Base-by-base conservation (phyloP, 2,329 filamentous ascomycete genomes). In the Ceratocystis eucalypticola region DNA sequence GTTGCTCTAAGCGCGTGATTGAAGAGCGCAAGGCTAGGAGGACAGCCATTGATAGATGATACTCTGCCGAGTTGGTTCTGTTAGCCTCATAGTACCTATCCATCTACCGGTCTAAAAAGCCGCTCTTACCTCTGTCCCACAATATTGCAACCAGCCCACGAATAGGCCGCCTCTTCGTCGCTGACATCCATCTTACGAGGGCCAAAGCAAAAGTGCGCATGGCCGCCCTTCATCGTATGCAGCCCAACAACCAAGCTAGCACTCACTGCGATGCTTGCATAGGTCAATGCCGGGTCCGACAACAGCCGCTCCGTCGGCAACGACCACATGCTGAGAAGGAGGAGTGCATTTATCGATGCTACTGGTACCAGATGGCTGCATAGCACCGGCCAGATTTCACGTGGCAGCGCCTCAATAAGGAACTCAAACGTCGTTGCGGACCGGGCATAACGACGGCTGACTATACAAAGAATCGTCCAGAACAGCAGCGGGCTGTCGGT, bases 61-160 rank as follows among this genome's bases (percentile, higher is more conserved):
- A 76, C 72, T 62, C 76, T 77, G 61, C 1, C 0, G 28, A 41
- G 5, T 37, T 37, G 33, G 10, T 2, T 20, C 20, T 7, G 63
- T 69, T 30, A 73, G 72, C 5, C 71, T 69, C 3, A 67, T 25
- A 30, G 10, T 22, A 17, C 53, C 53, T 37, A 30, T 15, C 25
- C 22, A 30, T 28, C 22, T 28, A 7, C 22, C 53, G 0, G 8
- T 28, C 10, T 7, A 10, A 28, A n/a, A 57, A 2, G 15, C 53
- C 17, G 28, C 22, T 25, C 71, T 2, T 70, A 80, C 79, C 77
- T 77, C 68, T 83, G 81, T 0, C 79, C 75, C 6, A 83, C 74
- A 15, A 82, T 79, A 28, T 80, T 82, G 68, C 79, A 80, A 1
- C 79, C 80, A 1, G 80, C 75, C 81, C 81, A 84, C 0, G 81